These are phyloP conservation scores for Lipomyces yarrowii DNA, from an alignment of 1,139 yeast genomes.

Conservation along the genomic window DNA sequence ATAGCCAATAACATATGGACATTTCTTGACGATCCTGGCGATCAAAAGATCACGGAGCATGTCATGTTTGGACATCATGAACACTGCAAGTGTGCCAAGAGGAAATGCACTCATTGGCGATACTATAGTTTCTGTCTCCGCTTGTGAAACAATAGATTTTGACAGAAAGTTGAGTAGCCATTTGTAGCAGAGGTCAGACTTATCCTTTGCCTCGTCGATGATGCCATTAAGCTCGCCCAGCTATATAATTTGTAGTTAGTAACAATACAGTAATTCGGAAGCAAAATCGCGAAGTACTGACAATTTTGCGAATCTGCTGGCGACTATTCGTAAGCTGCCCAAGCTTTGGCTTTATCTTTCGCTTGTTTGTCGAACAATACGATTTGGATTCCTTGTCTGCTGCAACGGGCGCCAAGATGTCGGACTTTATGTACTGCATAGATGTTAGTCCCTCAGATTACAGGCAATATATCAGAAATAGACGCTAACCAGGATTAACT, in stretches of 20 bases:
- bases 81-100: slow-evolving; percentile 65
- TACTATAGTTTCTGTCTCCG: slow-evolving; percentile 88
- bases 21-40: slow-evolving; percentile 86
- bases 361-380: slow-evolving; percentile 51
- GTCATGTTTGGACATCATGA: slow-evolving; percentile 59
- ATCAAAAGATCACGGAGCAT: slow-evolving; percentile 67
- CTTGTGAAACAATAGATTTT: slow-evolving; percentile 84
- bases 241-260: slow-evolving; percentile 8
- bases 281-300: slow-evolving; percentile 14
- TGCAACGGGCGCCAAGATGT: slow-evolving; percentile 46
- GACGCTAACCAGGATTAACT: slow-evolving; percentile 47
- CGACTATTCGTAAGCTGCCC: slow-evolving; percentile 84
- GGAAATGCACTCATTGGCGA: slow-evolving; percentile 80
- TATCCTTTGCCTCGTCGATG: slow-evolving; percentile 50
- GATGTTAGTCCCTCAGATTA: slow-evolving; percentile 36
- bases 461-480: background rate
- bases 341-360: slow-evolving; percentile 82
- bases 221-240: slow-evolving; percentile 53
- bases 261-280: background rate
- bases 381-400: slow-evolving; percentile 50
- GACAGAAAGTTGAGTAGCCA: slow-evolving; percentile 84
- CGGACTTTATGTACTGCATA: slow-evolving; percentile 53
- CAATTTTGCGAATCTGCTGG: slow-evolving; percentile 57
- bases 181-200: slow-evolving; percentile 55
- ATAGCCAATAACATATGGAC: slow-evolving; percentile 81